Percentiles rank a stretch among this genome's conserved stretches.
phyloP scores from a whole-genome alignment of 2,329 filamentous ascomycete genomes.

The Xylaria sp. region DNA sequence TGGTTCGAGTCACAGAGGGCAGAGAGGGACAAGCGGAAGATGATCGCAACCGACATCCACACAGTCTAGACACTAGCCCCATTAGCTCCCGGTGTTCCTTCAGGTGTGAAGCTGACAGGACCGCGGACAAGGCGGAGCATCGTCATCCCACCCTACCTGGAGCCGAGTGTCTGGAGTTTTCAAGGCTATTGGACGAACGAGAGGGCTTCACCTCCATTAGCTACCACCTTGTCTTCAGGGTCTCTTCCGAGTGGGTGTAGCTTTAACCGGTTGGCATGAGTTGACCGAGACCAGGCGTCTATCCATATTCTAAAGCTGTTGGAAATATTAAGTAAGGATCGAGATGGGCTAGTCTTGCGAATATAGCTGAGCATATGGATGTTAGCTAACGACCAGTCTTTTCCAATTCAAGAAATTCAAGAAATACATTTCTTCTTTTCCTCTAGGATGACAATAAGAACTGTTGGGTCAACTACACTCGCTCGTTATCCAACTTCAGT shows the following conservation, averaged over 20 bases:
- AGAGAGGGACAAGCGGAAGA: conserved; percentile 21
- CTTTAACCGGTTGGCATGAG: conserved; percentile 26
- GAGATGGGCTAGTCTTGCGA: conserved; percentile 25
- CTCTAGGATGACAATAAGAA: conserved; percentile 9
- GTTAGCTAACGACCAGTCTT: conserved; percentile 25
- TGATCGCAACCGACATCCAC: conserved; percentile 35
- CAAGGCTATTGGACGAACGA: conserved; percentile 29
- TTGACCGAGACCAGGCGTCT: conserved; percentile 28
- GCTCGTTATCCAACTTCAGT: conserved; percentile 18
- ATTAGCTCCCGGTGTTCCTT: conserved; percentile 26
- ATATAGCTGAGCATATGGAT: conserved; percentile 25
- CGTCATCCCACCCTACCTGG: conserved; percentile 38
- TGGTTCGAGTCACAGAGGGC: conserved; percentile 32
- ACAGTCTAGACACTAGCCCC: conserved; percentile 32
- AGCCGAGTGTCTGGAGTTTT: conserved; percentile 27
- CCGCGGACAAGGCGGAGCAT: conserved; percentile 36
- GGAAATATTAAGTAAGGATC: conserved; percentile 33
- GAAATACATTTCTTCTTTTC: conserved; percentile 25
- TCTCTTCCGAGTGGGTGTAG: conserved; percentile 38
- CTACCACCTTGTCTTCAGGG: conserved; percentile 30
- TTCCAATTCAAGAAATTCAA: conserved; percentile 19
- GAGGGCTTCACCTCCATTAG: conserved; percentile 19
- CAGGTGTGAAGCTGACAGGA: conserved; percentile 37
- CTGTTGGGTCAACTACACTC: conserved; percentile 11
- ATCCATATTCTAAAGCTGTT: conserved; percentile 29